Evolutionary conservation across 257 asterid genomes (phyloP), one percentile per base, ranked within the genome.

Genomic region (Solanum phureja): DNA sequence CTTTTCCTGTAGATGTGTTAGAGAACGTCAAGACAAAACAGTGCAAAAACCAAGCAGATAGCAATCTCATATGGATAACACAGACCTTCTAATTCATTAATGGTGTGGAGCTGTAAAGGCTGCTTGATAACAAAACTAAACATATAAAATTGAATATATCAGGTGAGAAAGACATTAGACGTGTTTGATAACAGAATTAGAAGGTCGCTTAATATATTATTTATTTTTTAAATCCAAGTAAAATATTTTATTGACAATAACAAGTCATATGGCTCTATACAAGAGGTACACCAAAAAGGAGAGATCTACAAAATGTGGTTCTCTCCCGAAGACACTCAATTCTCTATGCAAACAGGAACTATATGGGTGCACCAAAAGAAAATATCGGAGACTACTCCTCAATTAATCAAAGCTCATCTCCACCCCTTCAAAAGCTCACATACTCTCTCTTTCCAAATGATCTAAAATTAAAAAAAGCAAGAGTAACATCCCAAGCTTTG

Each of bases 1-100:
- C 90, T 94, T 97, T 88, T 97, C 99, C 99, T 97, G 93, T 86
- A 90, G 69, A 72, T 66, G 58, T 83, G 87, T 44, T 49, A 82
- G 83, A 84, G 85, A 73, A 24, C 12, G 71, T n/a, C 18, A 74
- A 76, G 71, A 79, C 8, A 29, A 24, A 86, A 29, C 23, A 29
- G 68, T 29, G 85, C 42, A 81, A 46, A 46, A 23, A 16, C 29
- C 66, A 79, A 79, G 68, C 38, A 81, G 68, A 46, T 44, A 27
- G 56, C 85, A 81, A 29, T 81, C 68, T 27, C 14, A 23, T 13
- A 5, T 3, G 29, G 85, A 21, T 21, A 29, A 46, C 16, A 49
- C 56, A 49, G 21, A 44, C 9, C 60, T 42, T 13, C 27, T 81
- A 37, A 79, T 42, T 29, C 27, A 27, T 18, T 27, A 29, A 81